Conservation (phyloP, 2,329 filamentous ascomycete genomes). For the Talaromyces albobiverticillius region DNA sequence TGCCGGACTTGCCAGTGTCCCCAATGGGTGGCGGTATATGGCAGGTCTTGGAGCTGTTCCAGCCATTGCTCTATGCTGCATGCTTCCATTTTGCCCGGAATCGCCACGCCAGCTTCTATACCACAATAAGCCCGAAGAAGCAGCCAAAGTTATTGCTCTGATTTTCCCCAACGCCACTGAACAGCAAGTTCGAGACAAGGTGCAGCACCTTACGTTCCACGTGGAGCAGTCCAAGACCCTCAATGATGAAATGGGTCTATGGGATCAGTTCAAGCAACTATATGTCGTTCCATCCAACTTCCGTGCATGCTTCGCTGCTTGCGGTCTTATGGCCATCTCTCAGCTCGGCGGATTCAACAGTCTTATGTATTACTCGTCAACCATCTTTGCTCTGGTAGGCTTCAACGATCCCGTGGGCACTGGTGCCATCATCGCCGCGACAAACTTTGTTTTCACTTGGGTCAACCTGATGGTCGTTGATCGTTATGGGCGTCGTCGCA, state of each 20-base stretch:
- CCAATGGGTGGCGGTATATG: not conserved
- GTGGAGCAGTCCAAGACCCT: not conserved
- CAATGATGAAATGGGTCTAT: not conserved
- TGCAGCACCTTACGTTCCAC: not conserved
- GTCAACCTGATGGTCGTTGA: not conserved
- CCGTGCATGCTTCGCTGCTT: constrained; percentile 45
- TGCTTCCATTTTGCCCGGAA: not conserved
- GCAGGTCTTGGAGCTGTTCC: not conserved
- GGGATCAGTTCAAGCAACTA: not conserved
- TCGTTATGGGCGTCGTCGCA: not conserved
- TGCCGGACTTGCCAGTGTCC: not conserved
- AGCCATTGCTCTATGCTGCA: not conserved
- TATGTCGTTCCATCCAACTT: not conserved
- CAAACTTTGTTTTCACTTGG: not conserved
- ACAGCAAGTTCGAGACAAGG: not conserved
- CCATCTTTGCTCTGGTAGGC: constrained; percentile 46
- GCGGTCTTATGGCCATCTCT: constrained; percentile 52
- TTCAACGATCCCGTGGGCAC: constrained; percentile 45
- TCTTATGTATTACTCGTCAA: constrained; percentile 47
- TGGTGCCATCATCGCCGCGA: not conserved
- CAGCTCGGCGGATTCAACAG: constrained; percentile 49
- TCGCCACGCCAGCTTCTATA: not conserved
- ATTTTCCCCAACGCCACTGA: not conserved
- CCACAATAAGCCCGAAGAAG: not conserved
- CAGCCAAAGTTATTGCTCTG: not conserved